phyloP scores from a whole-genome alignment of 768 basidiomycete species.

The Russula virescens region DNA sequence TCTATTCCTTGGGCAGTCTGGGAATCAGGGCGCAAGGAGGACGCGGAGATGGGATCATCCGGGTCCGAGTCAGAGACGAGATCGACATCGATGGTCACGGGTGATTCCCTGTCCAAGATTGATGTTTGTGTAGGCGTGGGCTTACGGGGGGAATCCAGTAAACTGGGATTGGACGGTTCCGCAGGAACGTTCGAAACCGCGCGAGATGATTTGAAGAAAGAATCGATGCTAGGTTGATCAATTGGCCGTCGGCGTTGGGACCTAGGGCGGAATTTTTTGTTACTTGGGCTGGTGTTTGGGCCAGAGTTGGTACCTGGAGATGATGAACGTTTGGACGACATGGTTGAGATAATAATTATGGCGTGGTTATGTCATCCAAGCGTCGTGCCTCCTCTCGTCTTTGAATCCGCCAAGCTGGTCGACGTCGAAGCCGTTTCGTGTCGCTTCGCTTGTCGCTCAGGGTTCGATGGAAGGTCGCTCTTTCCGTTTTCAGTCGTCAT shows the following conservation, averaged over 20 bases:
- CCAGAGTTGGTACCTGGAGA: slow-evolving; percentile 4
- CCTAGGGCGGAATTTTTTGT: slow-evolving; percentile 5
- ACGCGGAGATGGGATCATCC: slow-evolving; percentile 1
- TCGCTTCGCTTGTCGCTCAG: neutral
- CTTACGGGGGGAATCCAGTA: neutral
- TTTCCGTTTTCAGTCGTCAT: neutral
- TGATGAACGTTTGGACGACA: slow-evolving; percentile 14
- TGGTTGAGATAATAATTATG: slow-evolving; percentile 5
- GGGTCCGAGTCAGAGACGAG: slow-evolving; percentile 25
- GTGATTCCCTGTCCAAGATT: slow-evolving; percentile 11
- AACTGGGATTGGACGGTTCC: slow-evolving; percentile 9
- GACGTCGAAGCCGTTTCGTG: neutral
- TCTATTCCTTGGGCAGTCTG: neutral
- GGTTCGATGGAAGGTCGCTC: slow-evolving; percentile 6
- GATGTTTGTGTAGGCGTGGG: neutral
- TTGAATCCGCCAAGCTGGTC: neutral
- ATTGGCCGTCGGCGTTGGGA: neutral
- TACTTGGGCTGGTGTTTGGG: neutral
- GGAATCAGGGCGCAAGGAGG: neutral
- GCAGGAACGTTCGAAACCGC: slow-evolving; percentile 1
- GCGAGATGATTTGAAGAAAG: slow-evolving; percentile 17
- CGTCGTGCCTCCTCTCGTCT: neutral
- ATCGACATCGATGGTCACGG: slow-evolving; percentile 34
- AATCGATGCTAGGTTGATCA: slow-evolving; percentile 16
- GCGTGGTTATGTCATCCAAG: slow-evolving; percentile 11